Percentiles rank a stretch among this genome's conserved stretches.
These are phyloP conservation scores for Grosmannia clavigera DNA, from an alignment of 2,329 filamentous ascomycete genomes.

Conservation along the genomic window DNA sequence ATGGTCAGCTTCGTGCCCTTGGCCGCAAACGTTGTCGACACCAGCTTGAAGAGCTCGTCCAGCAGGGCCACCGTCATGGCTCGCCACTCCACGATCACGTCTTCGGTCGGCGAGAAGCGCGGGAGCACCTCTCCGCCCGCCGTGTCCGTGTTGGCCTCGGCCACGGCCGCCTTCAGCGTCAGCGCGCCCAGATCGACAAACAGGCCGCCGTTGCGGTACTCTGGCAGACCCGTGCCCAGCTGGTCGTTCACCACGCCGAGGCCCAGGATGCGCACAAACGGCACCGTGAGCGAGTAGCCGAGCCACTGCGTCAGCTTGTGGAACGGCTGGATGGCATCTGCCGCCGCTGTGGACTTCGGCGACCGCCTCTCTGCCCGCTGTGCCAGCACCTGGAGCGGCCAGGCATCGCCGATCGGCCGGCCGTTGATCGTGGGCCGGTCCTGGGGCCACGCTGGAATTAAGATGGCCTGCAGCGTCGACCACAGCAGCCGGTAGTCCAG, in stretches of 20 bases:
- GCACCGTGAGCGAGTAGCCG: slow-evolving; percentile 61
- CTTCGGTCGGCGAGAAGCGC: slow-evolving; percentile 38
- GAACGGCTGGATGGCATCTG: slow-evolving; percentile 59
- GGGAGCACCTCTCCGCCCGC: slow-evolving; percentile 26
- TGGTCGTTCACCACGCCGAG: slow-evolving; percentile 73
- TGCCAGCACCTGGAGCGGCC: slow-evolving; percentile 41
- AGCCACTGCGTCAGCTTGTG: slow-evolving; percentile 89
- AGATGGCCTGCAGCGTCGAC: slow-evolving; percentile 27
- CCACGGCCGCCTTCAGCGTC: slow-evolving; percentile 53
- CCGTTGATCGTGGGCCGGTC: slow-evolving; percentile 36
- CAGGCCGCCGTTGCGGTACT: slow-evolving; percentile 85
- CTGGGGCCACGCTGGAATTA: slow-evolving; percentile 37
- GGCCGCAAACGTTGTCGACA: slow-evolving; percentile 23
- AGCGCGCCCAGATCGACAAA: slow-evolving; percentile 76
- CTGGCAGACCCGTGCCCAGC: slow-evolving; percentile 74
- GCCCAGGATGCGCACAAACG: slow-evolving; percentile 44
- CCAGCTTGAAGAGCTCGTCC: slow-evolving; percentile 32
- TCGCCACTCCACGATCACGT: slow-evolving; percentile 47
- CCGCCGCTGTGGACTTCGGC: slow-evolving; percentile 10
- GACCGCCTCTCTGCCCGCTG: too few relatives aligned
- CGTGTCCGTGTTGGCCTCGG: slow-evolving; percentile 53
- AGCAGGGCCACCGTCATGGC: slow-evolving; percentile 42
- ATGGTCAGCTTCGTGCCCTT: slow-evolving; percentile 27
- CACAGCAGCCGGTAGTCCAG: slow-evolving; percentile 27
- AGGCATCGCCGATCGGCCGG: slow-evolving; percentile 35